phyloP scores from a whole-genome alignment of 805 yeast genomes.

The Limtongia smithiae region DNA sequence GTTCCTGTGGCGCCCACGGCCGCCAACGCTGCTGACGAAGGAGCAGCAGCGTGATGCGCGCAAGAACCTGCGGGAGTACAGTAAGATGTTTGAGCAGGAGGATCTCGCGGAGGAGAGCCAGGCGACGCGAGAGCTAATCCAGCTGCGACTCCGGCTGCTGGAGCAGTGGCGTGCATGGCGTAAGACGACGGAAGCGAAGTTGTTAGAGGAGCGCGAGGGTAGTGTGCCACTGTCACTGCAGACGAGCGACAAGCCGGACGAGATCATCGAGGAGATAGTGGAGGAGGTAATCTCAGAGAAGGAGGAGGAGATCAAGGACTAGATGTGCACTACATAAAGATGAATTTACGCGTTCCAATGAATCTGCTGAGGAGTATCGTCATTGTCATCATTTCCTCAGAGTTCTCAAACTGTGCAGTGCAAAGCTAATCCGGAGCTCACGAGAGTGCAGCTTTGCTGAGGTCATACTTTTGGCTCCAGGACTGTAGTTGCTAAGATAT shows the following conservation, averaged over 20 bases:
- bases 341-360: too few relatives aligned
- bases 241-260: constrained; percentile 46
- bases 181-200: constrained; percentile 46
- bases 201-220: constrained; percentile 46
- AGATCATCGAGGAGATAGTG: constrained; percentile 61
- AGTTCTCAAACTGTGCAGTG: too few relatives aligned
- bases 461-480: too few relatives aligned
- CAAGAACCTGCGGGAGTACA: constrained; percentile 82
- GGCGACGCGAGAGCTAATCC: constrained; percentile 83
- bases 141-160: constrained; percentile 73
- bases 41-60: constrained; percentile 84
- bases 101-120: constrained; percentile 96
- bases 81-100: constrained; percentile 87
- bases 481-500: too few relatives aligned
- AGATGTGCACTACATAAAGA: too few relatives aligned
- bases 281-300: constrained; percentile 49
- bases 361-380: too few relatives aligned
- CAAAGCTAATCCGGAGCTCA: too few relatives aligned
- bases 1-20: constrained; percentile 97
- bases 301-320: constrained; percentile 39
- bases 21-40: constrained; percentile 67
- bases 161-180: constrained; percentile 87
- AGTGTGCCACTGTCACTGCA: constrained; percentile 38
- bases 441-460: too few relatives aligned
- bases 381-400: too few relatives aligned